A percentile compares a stretch with the other conserved stretches of the same genome.
Evolutionary conservation across 2,329 filamentous ascomycete species (phyloP).

Genomic region (Colletotrichum truncatum): DNA sequence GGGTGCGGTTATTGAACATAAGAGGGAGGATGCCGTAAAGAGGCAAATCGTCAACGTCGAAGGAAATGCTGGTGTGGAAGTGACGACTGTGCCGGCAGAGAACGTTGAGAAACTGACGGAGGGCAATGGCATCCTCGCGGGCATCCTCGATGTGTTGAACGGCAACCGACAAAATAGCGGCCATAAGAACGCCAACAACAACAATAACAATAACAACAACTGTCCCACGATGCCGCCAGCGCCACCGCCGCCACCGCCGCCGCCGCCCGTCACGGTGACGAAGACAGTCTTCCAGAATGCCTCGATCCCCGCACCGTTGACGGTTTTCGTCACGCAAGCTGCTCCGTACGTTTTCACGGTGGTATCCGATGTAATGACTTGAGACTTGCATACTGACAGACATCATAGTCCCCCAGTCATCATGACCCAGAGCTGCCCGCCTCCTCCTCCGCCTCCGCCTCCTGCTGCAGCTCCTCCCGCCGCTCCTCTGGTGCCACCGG

Average conservation of each 20-base stretch:
- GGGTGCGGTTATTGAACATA: conserved; percentile 21
- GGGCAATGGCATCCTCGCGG: conserved; percentile 17
- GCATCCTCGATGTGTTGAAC: conserved; percentile 28
- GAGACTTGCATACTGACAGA: too few species aligned
- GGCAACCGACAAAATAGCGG: conserved; percentile 12
- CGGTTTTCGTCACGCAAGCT: conserved; percentile 22
- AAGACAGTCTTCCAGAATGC: conserved; percentile 22
- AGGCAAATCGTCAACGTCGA: conserved; percentile 24
- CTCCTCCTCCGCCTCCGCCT: conserved; percentile 19
- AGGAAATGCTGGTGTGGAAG: conserved; percentile 10
- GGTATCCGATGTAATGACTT: background rate
- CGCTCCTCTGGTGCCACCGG: background rate
- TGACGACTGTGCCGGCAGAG: conserved; percentile 20
- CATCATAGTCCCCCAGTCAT: background rate
- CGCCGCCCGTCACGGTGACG: conserved; percentile 13
- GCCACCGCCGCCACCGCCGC: background rate
- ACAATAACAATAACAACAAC: background rate
- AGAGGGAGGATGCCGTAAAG: background rate
- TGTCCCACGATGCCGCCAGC: background rate
- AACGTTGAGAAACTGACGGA: background rate
- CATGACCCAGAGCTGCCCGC: conserved; percentile 19
- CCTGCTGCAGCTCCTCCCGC: background rate
- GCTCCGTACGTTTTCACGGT: background rate
- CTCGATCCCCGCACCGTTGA: conserved; percentile 19
- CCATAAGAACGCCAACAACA: conserved; percentile 18